phyloP scores from a whole-genome alignment of 805 yeast genomes.

The Metschnikowia orientalis region DNA sequence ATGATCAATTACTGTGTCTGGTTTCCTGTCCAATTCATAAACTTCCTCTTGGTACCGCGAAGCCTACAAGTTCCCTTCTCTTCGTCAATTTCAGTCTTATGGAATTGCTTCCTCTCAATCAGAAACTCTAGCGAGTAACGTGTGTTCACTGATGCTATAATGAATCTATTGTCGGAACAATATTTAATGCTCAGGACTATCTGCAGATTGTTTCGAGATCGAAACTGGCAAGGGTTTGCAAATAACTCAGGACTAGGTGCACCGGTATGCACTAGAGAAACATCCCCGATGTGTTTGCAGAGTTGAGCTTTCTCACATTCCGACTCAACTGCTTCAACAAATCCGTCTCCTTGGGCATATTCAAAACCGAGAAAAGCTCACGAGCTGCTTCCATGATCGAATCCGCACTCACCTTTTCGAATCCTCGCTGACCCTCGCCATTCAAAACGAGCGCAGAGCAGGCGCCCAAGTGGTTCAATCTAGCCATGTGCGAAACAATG shows the following conservation, averaged over 20 bases:
- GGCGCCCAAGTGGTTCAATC: conserved; percentile 1
- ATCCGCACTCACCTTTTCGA: conserved; percentile 48
- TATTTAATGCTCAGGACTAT: too few relatives aligned
- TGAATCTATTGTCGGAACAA: too few relatives aligned
- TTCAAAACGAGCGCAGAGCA: conserved; percentile 34
- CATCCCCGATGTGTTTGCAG: conserved; percentile 25
- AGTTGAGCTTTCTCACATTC: conserved; percentile 22
- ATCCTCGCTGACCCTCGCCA: conserved; percentile 61
- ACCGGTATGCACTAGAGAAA: conserved; percentile 20
- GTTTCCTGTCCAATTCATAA: conserved; percentile 78
- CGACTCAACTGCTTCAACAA: conserved; percentile 18
- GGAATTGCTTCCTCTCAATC: conserved; percentile 92
- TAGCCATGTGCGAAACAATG: conserved; percentile 24
- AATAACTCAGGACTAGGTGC: too few relatives aligned
- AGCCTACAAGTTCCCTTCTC: conserved; percentile 87
- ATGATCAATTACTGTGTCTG: conserved; percentile 70
- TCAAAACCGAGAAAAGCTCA: conserved; percentile 7
- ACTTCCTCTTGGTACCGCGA: conserved; percentile 65
- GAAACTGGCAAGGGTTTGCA: too few relatives aligned
- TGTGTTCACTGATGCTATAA: too few relatives aligned
- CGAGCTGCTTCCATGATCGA: conserved; percentile 32
- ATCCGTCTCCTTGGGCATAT: background rate
- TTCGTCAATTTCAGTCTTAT: conserved; percentile 76
- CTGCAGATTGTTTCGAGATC: too few relatives aligned
- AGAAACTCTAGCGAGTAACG: too few relatives aligned